phyloP scores from a whole-genome alignment of 2,329 filamentous ascomycete species.

The Microdochium trichocladiopsis region DNA sequence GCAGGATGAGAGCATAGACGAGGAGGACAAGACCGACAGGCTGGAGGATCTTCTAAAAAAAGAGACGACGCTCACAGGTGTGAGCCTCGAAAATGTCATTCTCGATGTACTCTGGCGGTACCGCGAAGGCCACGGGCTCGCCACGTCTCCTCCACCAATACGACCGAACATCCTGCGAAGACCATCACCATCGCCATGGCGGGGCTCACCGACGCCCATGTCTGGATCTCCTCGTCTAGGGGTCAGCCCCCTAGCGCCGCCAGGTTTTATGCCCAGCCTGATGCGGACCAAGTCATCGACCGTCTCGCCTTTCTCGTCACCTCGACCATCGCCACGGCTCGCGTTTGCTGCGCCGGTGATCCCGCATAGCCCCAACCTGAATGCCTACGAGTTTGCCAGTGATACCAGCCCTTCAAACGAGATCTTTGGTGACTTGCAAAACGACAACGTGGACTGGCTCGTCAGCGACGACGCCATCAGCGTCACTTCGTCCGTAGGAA shows the following conservation, averaged over 20 bases:
- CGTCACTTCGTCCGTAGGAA: conserved; percentile 65
- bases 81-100: conserved; percentile 80
- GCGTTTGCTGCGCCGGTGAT: conserved; percentile 85
- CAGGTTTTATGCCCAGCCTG: conserved; percentile 75
- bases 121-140: conserved; percentile 56
- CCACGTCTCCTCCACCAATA: conserved; percentile 74
- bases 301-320: conserved; percentile 88
- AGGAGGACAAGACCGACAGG: conserved; percentile 92
- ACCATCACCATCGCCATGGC: conserved; percentile 90
- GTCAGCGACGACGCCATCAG: conserved; percentile 83
- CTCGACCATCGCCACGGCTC: conserved; percentile 84
- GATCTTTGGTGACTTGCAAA: conserved; percentile 84
- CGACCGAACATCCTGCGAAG: conserved; percentile 86
- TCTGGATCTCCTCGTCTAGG: conserved; percentile 76
- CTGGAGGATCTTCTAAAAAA: conserved; percentile 79
- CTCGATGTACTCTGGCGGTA: conserved; percentile 87
- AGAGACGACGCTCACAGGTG: conserved; percentile 68
- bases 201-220: conserved; percentile 71
- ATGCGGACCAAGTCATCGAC: conserved; percentile 69
- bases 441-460: conserved; percentile 94
- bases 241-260: conserved; percentile 76
- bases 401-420: conserved; percentile 76
- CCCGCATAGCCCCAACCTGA: conserved; percentile 87
- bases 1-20: conserved; percentile 73
- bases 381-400: conserved; percentile 88